Evolutionary conservation across 345 rosid species (phyloP).

Genomic region (Euphorbia pulcherrima): DNA sequence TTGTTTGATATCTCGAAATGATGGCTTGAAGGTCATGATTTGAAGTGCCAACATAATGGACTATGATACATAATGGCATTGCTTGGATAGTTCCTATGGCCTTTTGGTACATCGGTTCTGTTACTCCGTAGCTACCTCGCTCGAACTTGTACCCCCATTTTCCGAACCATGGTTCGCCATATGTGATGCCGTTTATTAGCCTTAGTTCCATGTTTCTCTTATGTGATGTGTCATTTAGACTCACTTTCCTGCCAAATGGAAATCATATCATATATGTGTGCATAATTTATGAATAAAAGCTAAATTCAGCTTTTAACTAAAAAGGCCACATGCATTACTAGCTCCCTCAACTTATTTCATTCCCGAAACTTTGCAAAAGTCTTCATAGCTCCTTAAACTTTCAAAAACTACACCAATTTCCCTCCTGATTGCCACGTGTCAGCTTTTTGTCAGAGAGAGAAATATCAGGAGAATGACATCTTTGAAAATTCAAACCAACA

Average conservation of each 20-base stretch:
- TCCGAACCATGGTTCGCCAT: constrained; percentile 76
- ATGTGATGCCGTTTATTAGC: constrained; percentile 65
- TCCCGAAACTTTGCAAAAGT: too few relatives aligned
- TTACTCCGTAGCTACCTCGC: constrained; percentile 71
- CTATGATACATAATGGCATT: constrained; percentile 55
- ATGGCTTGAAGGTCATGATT: constrained; percentile 49
- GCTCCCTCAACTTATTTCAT: too few relatives aligned
- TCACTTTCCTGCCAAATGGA: constrained; percentile 58
- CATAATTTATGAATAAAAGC: background rate
- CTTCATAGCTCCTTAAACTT: too few relatives aligned
- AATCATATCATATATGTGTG: background rate
- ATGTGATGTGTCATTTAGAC: constrained; percentile 58
- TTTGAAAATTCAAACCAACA: too few relatives aligned
- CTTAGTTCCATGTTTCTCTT: constrained; percentile 79
- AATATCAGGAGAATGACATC: too few relatives aligned
- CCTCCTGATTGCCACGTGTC: too few relatives aligned
- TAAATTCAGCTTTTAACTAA: too few relatives aligned
- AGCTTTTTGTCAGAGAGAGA: too few relatives aligned
- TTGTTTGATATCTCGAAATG: constrained; percentile 66
- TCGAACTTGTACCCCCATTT: constrained; percentile 80
- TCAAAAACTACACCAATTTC: too few relatives aligned
- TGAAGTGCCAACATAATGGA: constrained; percentile 37
- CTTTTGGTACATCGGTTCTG: constrained; percentile 55
- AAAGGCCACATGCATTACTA: too few relatives aligned
- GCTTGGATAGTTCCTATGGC: constrained; percentile 67